Evolutionary conservation across 257 asterid species (phyloP).

Genomic region (Solanum phureja): DNA sequence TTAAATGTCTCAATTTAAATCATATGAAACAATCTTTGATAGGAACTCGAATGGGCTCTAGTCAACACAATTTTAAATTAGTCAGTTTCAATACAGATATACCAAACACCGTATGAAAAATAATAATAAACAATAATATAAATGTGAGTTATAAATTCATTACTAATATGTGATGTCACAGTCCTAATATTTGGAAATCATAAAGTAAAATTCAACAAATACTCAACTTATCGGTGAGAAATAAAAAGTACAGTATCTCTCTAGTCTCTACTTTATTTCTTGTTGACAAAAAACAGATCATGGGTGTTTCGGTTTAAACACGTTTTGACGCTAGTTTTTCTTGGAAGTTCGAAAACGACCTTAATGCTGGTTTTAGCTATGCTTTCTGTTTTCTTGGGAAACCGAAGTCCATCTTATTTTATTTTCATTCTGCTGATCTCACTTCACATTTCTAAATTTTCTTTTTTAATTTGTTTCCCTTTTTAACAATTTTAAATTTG

Average conservation of each 20-base stretch:
- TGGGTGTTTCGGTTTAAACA: not conserved
- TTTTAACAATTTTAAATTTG: not conserved
- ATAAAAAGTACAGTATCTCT: not conserved
- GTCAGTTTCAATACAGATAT: fast-evolving
- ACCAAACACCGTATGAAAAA: too few relatives aligned
- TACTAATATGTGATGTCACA: not conserved
- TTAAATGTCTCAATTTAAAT: too few relatives aligned
- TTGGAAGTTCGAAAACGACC: not conserved
- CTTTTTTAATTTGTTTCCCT: not conserved
- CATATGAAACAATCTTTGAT: not conserved
- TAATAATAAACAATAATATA: too few relatives aligned
- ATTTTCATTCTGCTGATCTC: not conserved
- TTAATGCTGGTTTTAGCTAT: not conserved
- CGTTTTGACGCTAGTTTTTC: not conserved
- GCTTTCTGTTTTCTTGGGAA: not conserved
- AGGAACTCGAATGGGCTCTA: not conserved
- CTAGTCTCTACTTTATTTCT: not conserved
- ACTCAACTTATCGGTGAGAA: not conserved
- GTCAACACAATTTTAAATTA: not conserved
- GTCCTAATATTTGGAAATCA: not conserved
- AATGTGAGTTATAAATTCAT: not conserved
- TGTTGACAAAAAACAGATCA: not conserved
- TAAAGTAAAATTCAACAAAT: not conserved
- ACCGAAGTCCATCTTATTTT: not conserved
- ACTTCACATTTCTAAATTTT: not conserved